A percentile compares a stretch with the other conserved stretches of the same genome.
These are phyloP conservation scores for Daldinia childiae DNA, from an alignment of 495 filamentous ascomycete genomes.

Conservation along the genomic window DNA sequence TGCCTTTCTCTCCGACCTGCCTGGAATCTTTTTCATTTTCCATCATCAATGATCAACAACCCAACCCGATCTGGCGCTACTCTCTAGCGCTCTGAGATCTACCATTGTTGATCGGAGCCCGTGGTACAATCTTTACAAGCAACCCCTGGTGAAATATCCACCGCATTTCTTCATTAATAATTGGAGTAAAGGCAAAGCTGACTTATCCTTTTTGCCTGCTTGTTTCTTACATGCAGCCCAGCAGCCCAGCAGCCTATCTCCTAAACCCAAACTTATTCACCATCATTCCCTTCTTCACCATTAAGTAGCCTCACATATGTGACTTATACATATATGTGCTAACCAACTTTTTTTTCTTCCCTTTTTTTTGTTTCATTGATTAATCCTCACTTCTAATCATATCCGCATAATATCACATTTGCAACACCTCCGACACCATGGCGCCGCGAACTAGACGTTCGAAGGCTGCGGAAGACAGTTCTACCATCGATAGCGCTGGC, in stretches of 20 bases:
- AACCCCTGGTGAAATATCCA: not conserved
- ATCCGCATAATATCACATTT: not conserved
- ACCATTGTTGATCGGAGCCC: not conserved
- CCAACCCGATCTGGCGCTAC: slow-evolving; percentile 2
- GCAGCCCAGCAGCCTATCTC: too few relatives aligned
- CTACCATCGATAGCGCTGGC: not conserved
- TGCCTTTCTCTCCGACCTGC: not conserved
- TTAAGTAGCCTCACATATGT: not conserved
- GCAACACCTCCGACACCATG: slow-evolving; percentile 18
- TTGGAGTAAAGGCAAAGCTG: not conserved
- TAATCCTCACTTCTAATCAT: slow-evolving; percentile 2
- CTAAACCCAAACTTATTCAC: not conserved
- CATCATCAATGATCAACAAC: slow-evolving; percentile 11
- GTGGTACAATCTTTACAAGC: not conserved
- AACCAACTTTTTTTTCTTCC: too few relatives aligned
- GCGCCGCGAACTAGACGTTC: slow-evolving; percentile 38
- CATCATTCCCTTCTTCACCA: not conserved
- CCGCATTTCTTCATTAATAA: not conserved
- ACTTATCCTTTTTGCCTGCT: not conserved
- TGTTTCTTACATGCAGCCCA: slow-evolving; percentile 2
- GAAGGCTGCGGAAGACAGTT: slow-evolving; percentile 3
- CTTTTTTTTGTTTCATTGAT: not conserved
- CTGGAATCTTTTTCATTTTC: not conserved
- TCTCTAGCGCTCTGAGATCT: not conserved
- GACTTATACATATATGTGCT: not conserved